Evolutionary conservation across 2,329 filamentous ascomycete species (phyloP).

Genomic region (Xylariaceae sp.): DNA sequence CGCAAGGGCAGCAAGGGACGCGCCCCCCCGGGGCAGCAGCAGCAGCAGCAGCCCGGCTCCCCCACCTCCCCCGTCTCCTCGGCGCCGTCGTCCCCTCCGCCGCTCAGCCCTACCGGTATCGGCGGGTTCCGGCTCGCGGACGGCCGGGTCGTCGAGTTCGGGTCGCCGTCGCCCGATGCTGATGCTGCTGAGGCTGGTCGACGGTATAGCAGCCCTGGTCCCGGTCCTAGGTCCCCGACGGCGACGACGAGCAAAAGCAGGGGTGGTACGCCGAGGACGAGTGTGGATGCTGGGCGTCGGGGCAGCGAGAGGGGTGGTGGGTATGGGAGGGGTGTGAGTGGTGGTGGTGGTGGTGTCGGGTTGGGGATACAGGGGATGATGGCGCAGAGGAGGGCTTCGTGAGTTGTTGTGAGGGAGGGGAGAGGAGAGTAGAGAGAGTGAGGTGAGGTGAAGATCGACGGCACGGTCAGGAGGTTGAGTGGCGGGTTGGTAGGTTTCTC

Average conservation of each 20-base stretch:
- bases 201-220: slow-evolving; percentile 5
- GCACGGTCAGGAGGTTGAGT: not conserved
- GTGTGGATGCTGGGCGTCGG: slow-evolving; percentile 1
- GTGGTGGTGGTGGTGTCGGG: slow-evolving; percentile 3
- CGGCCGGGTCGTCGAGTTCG: slow-evolving; percentile 22
- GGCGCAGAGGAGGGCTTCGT: not conserved
- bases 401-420: not conserved
- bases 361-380: slow-evolving; percentile 9
- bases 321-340: not conserved
- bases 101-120: too few species aligned
- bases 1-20: not conserved
- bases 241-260: slow-evolving; percentile 1
- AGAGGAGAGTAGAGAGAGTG: not conserved
- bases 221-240: slow-evolving; percentile 2
- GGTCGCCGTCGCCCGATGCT: slow-evolving; percentile 8
- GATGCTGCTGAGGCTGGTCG: slow-evolving; percentile 5
- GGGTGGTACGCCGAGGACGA: slow-evolving; percentile 2
- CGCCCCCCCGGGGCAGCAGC: not conserved
- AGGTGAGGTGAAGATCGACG: not conserved
- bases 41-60: slow-evolving; percentile 9
- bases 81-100: too few species aligned
- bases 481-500: slow-evolving; percentile 6
- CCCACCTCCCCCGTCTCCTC: too few species aligned
- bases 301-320: not conserved
- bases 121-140: slow-evolving; percentile 20